A percentile compares a stretch with the other conserved stretches of the same genome.
phyloP scores from a whole-genome alignment of 202 grass and related monocot genomes.

The Dendrocalamus latiflorus region DNA sequence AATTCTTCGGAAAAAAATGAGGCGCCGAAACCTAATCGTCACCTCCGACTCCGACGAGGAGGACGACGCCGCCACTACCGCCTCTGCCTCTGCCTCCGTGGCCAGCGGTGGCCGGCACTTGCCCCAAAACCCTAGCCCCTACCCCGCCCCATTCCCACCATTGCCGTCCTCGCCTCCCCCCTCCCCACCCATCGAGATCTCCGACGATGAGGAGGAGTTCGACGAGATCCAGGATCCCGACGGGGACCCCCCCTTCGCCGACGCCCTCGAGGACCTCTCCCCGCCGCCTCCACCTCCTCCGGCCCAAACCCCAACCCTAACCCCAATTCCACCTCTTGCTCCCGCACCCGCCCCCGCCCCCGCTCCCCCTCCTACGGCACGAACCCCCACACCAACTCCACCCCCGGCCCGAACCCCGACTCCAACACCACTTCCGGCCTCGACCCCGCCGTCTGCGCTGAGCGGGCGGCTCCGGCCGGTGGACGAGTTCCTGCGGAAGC shows the following conservation, averaged over 20 bases:
- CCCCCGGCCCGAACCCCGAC: background rate
- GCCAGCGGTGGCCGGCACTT: constrained; percentile 10
- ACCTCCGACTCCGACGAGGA: constrained; percentile 47
- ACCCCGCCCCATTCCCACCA: background rate
- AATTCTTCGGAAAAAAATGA: background rate
- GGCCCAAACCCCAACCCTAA: constrained; percentile 25
- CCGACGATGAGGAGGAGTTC: constrained; percentile 44
- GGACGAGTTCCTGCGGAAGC: constrained; percentile 49
- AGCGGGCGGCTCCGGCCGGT: constrained; percentile 27
- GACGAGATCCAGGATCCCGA: constrained; percentile 34
- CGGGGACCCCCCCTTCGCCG: constrained; percentile 42
- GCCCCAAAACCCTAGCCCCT: background rate
- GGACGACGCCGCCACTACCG: background rate
- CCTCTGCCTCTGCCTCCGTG: background rate
- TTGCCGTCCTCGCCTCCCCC: constrained; percentile 26
- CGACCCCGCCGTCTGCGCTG: background rate
- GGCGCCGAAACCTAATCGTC: constrained; percentile 33
- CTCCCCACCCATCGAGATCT: constrained; percentile 43
- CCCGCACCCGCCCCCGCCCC: background rate
- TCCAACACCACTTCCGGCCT: background rate
- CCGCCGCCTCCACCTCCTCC: constrained; percentile 23
- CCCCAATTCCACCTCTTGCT: background rate
- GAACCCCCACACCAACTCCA: background rate
- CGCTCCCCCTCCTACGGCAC: constrained; percentile 3
- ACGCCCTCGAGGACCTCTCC: constrained; percentile 50